phyloP scores from a whole-genome alignment of 2,329 filamentous ascomycete genomes.

The Claviceps sp. region DNA sequence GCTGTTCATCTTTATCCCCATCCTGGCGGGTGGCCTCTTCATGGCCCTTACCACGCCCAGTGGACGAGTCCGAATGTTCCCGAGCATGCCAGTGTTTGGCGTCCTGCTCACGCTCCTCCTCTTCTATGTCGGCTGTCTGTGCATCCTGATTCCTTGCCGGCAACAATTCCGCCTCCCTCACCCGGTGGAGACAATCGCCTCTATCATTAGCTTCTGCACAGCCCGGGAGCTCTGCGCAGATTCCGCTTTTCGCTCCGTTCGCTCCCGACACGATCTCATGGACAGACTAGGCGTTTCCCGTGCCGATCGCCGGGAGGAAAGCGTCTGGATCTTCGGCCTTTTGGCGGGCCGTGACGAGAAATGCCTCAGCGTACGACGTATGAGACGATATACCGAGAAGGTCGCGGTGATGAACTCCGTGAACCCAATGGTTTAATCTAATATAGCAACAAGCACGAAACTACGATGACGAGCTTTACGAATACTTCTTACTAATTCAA shows the following conservation, averaged over 20 bases:
- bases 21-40: constrained; percentile 58
- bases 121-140: constrained; percentile 53
- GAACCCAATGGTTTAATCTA: constrained; percentile 9
- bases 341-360: constrained; percentile 26
- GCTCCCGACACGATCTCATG: constrained; percentile 54
- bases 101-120: constrained; percentile 58
- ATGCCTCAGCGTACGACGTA: constrained; percentile 29
- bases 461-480: neutral
- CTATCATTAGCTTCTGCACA: constrained; percentile 65
- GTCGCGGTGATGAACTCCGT: constrained; percentile 14
- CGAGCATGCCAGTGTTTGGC: constrained; percentile 60
- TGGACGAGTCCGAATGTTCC: constrained; percentile 49
- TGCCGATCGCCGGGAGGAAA: constrained; percentile 30
- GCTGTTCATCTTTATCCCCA: constrained; percentile 48
- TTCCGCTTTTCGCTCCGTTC: constrained; percentile 55
- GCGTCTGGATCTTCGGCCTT: constrained; percentile 37
- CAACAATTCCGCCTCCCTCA: constrained; percentile 57
- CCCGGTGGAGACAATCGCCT: constrained; percentile 56
- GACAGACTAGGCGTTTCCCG: constrained; percentile 48
- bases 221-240: constrained; percentile 60
- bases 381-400: constrained; percentile 33
- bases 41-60: constrained; percentile 51
- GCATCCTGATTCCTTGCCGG: constrained; percentile 47
- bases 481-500: neutral
- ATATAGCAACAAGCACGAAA: neutral